phyloP scores from a whole-genome alignment of 352 stramenopile species.

The Globisporangium radiosum region DNA sequence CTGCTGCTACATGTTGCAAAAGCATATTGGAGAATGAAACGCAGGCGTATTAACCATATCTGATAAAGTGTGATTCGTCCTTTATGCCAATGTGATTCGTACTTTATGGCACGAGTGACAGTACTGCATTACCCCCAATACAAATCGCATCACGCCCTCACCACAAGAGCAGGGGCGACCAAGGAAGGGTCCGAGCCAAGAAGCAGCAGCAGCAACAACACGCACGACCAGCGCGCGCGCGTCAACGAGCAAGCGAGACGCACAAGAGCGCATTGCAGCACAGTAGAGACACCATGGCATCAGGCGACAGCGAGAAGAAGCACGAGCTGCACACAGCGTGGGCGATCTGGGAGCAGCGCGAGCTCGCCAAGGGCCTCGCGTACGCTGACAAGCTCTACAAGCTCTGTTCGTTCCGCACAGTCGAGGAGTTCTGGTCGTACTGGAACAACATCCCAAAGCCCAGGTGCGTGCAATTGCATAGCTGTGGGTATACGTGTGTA shows the following conservation, averaged over 20 bases:
- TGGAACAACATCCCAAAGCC: slow-evolving; percentile 89
- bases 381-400: slow-evolving; percentile 87
- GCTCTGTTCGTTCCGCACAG: slow-evolving; percentile 78
- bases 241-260: background rate
- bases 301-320: slow-evolving; percentile 39
- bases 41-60: too few species aligned
- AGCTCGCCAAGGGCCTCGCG: slow-evolving; percentile 67
- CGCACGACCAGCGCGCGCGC: background rate
- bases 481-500: background rate
- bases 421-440: slow-evolving; percentile 89
- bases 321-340: slow-evolving; percentile 80
- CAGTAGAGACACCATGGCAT: slow-evolving; percentile 25
- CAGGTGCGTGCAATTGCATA: slow-evolving; percentile 29
- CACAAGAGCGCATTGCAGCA: background rate
- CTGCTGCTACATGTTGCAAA: too few species aligned
- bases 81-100: too few species aligned
- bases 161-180: background rate
- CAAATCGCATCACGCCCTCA: background rate
- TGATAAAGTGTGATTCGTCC: too few species aligned
- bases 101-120: too few species aligned
- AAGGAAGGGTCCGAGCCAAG: background rate
- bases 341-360: slow-evolving; percentile 83
- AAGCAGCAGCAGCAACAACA: background rate
- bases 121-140: too few species aligned
- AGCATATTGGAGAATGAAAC: too few species aligned